These are phyloP conservation scores for Cadophora malorum DNA, from an alignment of 2,329 filamentous ascomycete species.

Conservation along the genomic window DNA sequence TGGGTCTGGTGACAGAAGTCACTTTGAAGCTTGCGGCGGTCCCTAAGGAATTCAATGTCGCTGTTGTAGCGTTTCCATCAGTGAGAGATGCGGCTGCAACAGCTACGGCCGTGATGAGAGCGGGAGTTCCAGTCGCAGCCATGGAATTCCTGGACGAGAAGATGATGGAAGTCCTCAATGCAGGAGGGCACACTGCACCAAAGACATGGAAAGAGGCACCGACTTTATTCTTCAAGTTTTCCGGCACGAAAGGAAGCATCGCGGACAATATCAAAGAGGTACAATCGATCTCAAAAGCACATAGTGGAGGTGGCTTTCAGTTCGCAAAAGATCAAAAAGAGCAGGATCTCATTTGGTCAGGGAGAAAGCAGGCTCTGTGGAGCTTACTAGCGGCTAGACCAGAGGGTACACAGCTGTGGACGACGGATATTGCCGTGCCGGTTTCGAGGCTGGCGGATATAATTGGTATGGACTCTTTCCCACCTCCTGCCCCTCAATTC, in stretches of 20 bases:
- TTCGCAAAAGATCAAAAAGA: constrained; percentile 75
- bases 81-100: constrained; percentile 77
- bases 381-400: constrained; percentile 74
- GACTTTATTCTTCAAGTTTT: constrained; percentile 85
- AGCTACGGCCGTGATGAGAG: constrained; percentile 74
- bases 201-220: constrained; percentile 74
- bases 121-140: constrained; percentile 45
- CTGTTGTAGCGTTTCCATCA: constrained; percentile 77
- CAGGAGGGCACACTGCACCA: constrained; percentile 69
- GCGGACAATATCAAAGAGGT: constrained; percentile 76
- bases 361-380: constrained; percentile 82
- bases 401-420: constrained; percentile 71
- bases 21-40: constrained; percentile 80
- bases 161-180: constrained; percentile 82
- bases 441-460: constrained; percentile 76
- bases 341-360: constrained; percentile 78
- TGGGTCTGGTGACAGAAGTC: constrained; percentile 83
- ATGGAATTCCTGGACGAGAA: constrained; percentile 84
- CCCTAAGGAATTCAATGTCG: constrained; percentile 76
- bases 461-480: constrained; percentile 55
- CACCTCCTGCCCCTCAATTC: no score
- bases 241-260: constrained; percentile 76
- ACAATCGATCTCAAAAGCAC: constrained; percentile 65
- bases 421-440: constrained; percentile 83
- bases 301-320: constrained; percentile 72